Percentiles rank a stretch among this genome's conserved stretches.
Conservation (phyloP, 352 stramenopile genomes). For the Phytophthora colocasiae region DNA sequence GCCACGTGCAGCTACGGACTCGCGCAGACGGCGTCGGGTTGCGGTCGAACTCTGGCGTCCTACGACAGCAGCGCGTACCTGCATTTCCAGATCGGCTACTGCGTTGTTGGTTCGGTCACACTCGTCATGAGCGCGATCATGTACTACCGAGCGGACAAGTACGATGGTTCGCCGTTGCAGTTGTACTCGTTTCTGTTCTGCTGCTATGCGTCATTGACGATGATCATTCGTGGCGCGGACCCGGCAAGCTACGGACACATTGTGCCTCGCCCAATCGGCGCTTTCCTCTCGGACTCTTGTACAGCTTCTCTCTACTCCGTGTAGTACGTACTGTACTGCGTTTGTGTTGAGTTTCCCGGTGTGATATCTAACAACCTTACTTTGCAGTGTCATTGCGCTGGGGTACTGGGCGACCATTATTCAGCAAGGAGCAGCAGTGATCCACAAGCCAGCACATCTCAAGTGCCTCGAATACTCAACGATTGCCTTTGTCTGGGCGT, state of each 20-base stretch:
- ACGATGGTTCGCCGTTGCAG: constrained; percentile 54
- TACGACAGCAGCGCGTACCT: constrained; percentile 42
- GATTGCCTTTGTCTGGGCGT: constrained; percentile 45
- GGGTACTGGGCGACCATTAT: constrained; percentile 69
- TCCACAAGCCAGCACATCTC: constrained; percentile 35
- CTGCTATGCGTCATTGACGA: constrained; percentile 56
- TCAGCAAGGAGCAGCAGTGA: constrained; percentile 46
- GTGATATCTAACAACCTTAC: constrained; percentile 2
- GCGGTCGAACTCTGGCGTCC: constrained; percentile 50
- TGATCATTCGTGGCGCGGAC: constrained; percentile 64
- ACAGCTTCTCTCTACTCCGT: constrained; percentile 67
- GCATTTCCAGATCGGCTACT: constrained; percentile 49
- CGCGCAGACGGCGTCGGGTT: constrained; percentile 45
- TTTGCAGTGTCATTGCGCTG: constrained; percentile 54
- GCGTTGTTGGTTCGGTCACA: constrained; percentile 44
- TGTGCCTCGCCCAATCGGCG: constrained; percentile 43
- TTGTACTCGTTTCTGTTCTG: constrained; percentile 58
- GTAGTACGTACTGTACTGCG: constrained; percentile 41
- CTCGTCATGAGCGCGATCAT: constrained; percentile 49
- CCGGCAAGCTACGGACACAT: constrained; percentile 60
- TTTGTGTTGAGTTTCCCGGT: neutral
- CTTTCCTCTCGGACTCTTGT: constrained; percentile 65
- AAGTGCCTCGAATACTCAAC: constrained; percentile 38
- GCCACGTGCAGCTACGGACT: constrained; percentile 65
- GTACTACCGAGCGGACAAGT: constrained; percentile 47